phyloP scores from a whole-genome alignment of 1,139 yeast genomes.

The Kurtzmaniella natalensis region DNA sequence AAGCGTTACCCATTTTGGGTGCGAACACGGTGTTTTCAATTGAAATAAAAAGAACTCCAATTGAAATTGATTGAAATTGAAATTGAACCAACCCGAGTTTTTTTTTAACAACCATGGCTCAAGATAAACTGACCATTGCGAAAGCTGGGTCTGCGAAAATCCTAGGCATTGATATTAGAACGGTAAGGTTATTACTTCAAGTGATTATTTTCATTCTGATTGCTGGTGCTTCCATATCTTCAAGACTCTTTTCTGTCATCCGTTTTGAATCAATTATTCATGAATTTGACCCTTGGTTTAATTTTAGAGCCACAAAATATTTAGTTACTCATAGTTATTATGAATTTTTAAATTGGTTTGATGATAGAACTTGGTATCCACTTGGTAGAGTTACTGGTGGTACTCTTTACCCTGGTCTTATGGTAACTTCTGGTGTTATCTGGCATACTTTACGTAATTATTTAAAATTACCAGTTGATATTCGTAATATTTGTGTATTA shows the following conservation, averaged over 20 bases:
- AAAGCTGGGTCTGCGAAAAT: constrained; percentile 20
- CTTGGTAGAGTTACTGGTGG: constrained; percentile 99
- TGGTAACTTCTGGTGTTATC: constrained; percentile 93
- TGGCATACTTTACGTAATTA: constrained; percentile 66
- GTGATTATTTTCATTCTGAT: constrained; percentile 64
- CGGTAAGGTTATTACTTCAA: constrained; percentile 50
- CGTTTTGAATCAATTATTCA: constrained; percentile 95
- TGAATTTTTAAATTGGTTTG: constrained; percentile 96
- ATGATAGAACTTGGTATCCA: constrained; percentile 98
- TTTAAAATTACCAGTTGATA: constrained; percentile 82
- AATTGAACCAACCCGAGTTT: constrained; percentile 1
- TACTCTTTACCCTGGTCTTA: constrained; percentile 93
- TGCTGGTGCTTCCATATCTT: constrained; percentile 87
- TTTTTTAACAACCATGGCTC: constrained; percentile 2
- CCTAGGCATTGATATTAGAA: constrained; percentile 35
- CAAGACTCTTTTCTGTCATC: constrained; percentile 76
- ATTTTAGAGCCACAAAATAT: constrained; percentile 90
- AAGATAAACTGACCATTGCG: constrained; percentile 10
- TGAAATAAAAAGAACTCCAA: constrained; percentile 3
- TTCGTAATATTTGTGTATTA: constrained; percentile 91
- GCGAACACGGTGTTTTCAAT: constrained; percentile 11
- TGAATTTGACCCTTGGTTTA: constrained; percentile 99
- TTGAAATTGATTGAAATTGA: too few relatives aligned
- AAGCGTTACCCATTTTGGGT: too few relatives aligned
- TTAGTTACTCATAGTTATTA: constrained; percentile 79